These are phyloP conservation scores for Peziza echinospora DNA, from an alignment of 495 filamentous ascomycete genomes.

Conservation along the genomic window DNA sequence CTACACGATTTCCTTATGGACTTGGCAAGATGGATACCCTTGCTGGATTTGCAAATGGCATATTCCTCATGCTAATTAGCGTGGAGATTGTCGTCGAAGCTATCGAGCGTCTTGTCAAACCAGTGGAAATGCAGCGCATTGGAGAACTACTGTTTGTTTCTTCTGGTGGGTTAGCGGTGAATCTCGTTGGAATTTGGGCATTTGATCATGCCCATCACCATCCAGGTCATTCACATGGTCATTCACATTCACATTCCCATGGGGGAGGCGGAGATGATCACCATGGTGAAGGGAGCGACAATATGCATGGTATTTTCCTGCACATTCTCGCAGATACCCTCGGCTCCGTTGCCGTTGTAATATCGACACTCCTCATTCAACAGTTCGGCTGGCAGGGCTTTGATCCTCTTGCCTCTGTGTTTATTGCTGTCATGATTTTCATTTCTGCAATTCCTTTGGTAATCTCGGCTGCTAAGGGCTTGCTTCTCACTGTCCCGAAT, in stretches of 20 bases:
- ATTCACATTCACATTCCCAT: slow-evolving; percentile 18
- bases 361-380: slow-evolving; percentile 72
- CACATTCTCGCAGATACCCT: slow-evolving; percentile 91
- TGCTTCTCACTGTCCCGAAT: slow-evolving; percentile 66
- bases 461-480: slow-evolving; percentile 51
- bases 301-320: slow-evolving; percentile 97
- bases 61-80: slow-evolving; percentile 94
- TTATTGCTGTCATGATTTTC: slow-evolving; percentile 86
- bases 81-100: slow-evolving; percentile 94
- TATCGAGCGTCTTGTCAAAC: slow-evolving; percentile 61
- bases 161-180: slow-evolving; percentile 62
- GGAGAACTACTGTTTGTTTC: slow-evolving; percentile 77
- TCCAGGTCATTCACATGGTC: slow-evolving; percentile 14
- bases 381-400: slow-evolving; percentile 80
- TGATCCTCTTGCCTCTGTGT: slow-evolving; percentile 79
- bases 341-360: slow-evolving; percentile 82
- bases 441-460: slow-evolving; percentile 74
- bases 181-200: slow-evolving; percentile 73
- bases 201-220: slow-evolving; percentile 56
- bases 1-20: slow-evolving; percentile 70
- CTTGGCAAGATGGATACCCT: slow-evolving; percentile 94
- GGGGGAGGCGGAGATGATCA: slow-evolving; percentile 1
- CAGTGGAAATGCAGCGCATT: slow-evolving; percentile 59
- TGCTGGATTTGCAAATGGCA: slow-evolving; percentile 87
- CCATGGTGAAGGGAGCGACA: slow-evolving; percentile 42